phyloP scores from a whole-genome alignment of 2,329 filamentous ascomycete genomes.

The Aureobasidium subglaciale region DNA sequence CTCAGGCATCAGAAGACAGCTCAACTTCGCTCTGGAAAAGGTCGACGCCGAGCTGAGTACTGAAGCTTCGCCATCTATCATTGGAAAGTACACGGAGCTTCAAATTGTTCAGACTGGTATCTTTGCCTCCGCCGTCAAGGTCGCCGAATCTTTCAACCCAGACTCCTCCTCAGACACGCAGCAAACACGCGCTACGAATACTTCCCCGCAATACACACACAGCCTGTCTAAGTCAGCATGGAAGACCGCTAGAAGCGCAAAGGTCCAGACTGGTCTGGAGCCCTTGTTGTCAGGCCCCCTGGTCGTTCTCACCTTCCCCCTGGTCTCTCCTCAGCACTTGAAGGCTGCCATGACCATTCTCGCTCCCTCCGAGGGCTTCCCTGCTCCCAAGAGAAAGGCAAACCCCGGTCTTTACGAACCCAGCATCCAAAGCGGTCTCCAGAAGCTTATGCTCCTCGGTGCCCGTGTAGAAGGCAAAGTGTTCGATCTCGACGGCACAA shows the following conservation, averaged over 20 bases:
- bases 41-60: conserved; percentile 53
- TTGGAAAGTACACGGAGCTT: conserved; percentile 48
- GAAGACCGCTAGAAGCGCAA: conserved; percentile 40
- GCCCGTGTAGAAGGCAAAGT: conserved; percentile 79
- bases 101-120: conserved; percentile 86
- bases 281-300: conserved; percentile 76
- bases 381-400: conserved; percentile 66
- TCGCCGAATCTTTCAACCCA: conserved; percentile 70
- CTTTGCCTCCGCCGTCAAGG: conserved; percentile 73
- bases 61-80: conserved; percentile 54
- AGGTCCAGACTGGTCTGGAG: conserved; percentile 55
- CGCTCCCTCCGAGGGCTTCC: conserved; percentile 64
- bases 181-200: conserved; percentile 32
- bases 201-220: conserved; percentile 47
- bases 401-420: conserved; percentile 77
- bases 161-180: conserved; percentile 21
- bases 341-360: conserved; percentile 74
- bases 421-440: conserved; percentile 68
- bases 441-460: conserved; percentile 81
- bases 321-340: conserved; percentile 75
- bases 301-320: conserved; percentile 71
- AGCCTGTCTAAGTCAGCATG: conserved; percentile 52
- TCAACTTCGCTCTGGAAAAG: conserved; percentile 54
- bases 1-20: conserved; percentile 63
- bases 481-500: conserved; percentile 66